phyloP scores from a whole-genome alignment of 352 stramenopile species.

The Blastocystis sp. region DNA sequence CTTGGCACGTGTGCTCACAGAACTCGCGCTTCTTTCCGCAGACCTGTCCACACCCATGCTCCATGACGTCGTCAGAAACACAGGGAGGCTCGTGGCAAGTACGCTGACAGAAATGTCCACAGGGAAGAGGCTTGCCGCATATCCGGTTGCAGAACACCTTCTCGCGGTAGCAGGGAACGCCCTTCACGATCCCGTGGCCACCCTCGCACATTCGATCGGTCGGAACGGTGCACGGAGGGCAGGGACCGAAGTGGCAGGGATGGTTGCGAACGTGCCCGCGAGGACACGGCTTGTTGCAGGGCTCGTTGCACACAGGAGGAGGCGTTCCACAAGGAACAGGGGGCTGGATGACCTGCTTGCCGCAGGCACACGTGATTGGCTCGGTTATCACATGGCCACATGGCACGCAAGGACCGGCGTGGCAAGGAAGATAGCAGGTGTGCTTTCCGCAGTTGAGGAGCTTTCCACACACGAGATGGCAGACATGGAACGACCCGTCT shows the following conservation, averaged over 20 bases:
- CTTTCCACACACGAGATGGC: slow-evolving; percentile 20
- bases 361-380: slow-evolving; percentile 55
- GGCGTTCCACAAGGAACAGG: slow-evolving; percentile 24
- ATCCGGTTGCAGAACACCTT: slow-evolving; percentile 55
- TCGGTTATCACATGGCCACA: slow-evolving; percentile 1
- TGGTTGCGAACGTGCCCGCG: slow-evolving; percentile 14
- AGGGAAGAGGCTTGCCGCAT: slow-evolving; percentile 61
- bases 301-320: background rate
- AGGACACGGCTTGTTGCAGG: slow-evolving; percentile 53
- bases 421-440: slow-evolving; percentile 58
- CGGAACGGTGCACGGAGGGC: slow-evolving; percentile 45
- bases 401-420: slow-evolving; percentile 51
- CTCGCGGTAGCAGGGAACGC: slow-evolving; percentile 44
- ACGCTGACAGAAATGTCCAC: slow-evolving; percentile 52
- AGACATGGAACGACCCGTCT: slow-evolving; percentile 47
- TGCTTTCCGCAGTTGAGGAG: slow-evolving; percentile 63
- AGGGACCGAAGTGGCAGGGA: slow-evolving; percentile 62
- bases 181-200: slow-evolving; percentile 17
- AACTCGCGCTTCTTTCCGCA: slow-evolving; percentile 62
- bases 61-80: background rate
- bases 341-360: slow-evolving; percentile 44
- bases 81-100: slow-evolving; percentile 48
- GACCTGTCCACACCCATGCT: slow-evolving; percentile 32
- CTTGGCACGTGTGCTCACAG: slow-evolving; percentile 57
- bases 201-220: slow-evolving; percentile 43